phyloP scores from a whole-genome alignment of 768 basidiomycete genomes.

The Mycena amicta region DNA sequence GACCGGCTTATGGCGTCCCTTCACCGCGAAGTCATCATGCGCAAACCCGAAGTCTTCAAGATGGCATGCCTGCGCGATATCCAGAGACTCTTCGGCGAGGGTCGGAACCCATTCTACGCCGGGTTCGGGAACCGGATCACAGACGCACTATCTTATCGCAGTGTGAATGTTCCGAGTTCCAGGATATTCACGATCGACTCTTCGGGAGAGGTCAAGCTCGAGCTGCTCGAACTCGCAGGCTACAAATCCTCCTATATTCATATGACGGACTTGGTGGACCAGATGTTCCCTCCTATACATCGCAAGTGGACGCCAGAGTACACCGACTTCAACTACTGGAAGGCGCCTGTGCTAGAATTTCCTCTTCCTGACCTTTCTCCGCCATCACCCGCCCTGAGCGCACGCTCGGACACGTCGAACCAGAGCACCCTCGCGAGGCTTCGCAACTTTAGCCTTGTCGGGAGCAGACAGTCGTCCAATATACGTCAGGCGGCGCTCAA shows the following conservation, averaged over 20 bases:
- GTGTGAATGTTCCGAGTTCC: constrained; percentile 90
- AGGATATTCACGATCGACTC: constrained; percentile 98
- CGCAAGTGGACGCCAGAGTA: constrained; percentile 87
- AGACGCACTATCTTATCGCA: constrained; percentile 96
- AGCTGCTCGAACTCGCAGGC: constrained; percentile 92
- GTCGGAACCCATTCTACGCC: constrained; percentile 86
- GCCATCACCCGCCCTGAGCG: constrained; percentile 92
- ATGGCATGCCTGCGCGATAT: constrained; percentile 99
- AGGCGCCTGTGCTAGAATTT: constrained; percentile 74
- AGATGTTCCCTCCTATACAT: constrained; percentile 97
- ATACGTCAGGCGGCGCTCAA: constrained; percentile 15
- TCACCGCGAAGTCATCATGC: constrained; percentile 97
- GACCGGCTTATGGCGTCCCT: constrained; percentile 92
- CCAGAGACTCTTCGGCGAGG: constrained; percentile 82
- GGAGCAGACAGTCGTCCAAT: constrained; percentile 41
- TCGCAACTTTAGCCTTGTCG: constrained; percentile 77
- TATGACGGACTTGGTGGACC: constrained; percentile 99
- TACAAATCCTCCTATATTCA: constrained; percentile 97
- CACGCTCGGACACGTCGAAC: constrained; percentile 84
- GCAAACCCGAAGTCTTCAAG: constrained; percentile 99
- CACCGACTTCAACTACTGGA: constrained; percentile 98
- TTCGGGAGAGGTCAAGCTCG: constrained; percentile 93
- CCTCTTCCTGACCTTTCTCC: constrained; percentile 80
- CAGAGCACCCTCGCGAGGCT: constrained; percentile 74
- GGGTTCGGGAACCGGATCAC: constrained; percentile 99